A percentile compares a stretch with the other conserved stretches of the same genome.
phyloP scores from a whole-genome alignment of 2,329 filamentous ascomycete genomes.

The Fusarium miscanthi region DNA sequence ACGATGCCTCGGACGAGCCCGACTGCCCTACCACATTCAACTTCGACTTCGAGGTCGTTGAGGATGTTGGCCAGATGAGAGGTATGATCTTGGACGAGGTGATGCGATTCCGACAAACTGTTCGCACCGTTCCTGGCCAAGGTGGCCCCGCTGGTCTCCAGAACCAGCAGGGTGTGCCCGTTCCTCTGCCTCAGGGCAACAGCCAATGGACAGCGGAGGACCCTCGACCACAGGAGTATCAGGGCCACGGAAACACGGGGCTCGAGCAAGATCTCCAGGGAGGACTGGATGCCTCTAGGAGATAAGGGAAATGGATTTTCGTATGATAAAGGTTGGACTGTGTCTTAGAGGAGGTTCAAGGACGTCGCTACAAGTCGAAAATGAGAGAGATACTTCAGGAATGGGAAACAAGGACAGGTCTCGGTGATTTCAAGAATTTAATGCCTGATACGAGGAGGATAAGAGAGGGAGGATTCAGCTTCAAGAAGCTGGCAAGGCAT shows the following conservation, averaged over 20 bases:
- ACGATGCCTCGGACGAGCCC: conserved; percentile 96
- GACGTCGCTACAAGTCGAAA: conserved; percentile 8
- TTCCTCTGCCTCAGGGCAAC: conserved; percentile 64
- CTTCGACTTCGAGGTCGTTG: conserved; percentile 98
- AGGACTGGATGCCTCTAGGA: conserved; percentile 52
- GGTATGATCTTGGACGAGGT: conserved; percentile 98
- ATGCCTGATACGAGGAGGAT: conserved; percentile 21
- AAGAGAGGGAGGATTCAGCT: background rate
- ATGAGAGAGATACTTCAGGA: conserved; percentile 2
- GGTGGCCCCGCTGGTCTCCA: conserved; percentile 48
- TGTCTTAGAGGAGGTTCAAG: conserved; percentile 11
- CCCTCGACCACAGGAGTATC: conserved; percentile 69
- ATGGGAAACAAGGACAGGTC: conserved; percentile 4
- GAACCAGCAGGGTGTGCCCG: conserved; percentile 55
- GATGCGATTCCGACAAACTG: conserved; percentile 78
- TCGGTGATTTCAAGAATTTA: conserved; percentile 29
- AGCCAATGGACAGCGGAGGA: conserved; percentile 70
- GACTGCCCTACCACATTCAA: conserved; percentile 94
- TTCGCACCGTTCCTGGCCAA: conserved; percentile 62
- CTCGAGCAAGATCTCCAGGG: conserved; percentile 70
- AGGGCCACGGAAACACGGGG: conserved; percentile 56
- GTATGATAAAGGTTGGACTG: background rate
- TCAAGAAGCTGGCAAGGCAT: conserved; percentile 10
- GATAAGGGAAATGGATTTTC: conserved; percentile 44
- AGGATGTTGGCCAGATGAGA: conserved; percentile 95